phyloP scores from a whole-genome alignment of 2,329 filamentous ascomycete genomes.

The Penicillium sp. region DNA sequence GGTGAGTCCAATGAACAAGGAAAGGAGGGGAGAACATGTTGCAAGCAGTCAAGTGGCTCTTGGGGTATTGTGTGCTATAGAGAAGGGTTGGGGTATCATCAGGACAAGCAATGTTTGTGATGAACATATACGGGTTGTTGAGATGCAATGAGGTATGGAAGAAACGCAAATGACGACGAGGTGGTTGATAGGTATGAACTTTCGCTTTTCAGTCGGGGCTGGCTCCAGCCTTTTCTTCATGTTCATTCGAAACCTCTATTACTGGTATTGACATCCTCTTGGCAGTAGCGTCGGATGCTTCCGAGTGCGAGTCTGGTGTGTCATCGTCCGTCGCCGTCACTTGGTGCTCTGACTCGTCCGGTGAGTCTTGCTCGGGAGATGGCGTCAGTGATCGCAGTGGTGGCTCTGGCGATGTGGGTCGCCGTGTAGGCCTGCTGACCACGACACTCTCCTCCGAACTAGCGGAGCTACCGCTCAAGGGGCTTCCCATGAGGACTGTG shows the following conservation, averaged over 20 bases:
- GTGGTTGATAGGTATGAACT: no score
- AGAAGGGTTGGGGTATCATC: slow-evolving; percentile 7
- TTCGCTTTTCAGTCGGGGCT: neutral
- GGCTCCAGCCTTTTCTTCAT: slow-evolving; percentile 4
- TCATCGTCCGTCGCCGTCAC: neutral
- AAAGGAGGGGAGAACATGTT: neutral
- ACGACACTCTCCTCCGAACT: slow-evolving; percentile 29
- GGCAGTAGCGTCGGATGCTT: neutral
- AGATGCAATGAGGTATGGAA: neutral
- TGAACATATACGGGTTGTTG: neutral
- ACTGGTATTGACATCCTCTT: slow-evolving; percentile 17
- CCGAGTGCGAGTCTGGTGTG: neutral
- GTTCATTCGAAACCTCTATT: slow-evolving; percentile 27
- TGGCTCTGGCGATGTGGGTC: slow-evolving; percentile 8
- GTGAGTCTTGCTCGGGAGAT: slow-evolving; percentile 1
- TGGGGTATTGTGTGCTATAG: slow-evolving; percentile 5
- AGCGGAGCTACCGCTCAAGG: slow-evolving; percentile 24
- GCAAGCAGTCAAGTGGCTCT: neutral
- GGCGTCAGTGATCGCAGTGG: slow-evolving; percentile 6
- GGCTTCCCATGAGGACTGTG: slow-evolving; percentile 27
- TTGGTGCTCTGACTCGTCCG: slow-evolving; percentile 5
- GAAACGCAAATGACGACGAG: neutral
- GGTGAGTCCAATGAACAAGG: neutral
- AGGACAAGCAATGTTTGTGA: neutral
- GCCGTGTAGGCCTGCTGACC: slow-evolving; percentile 7